These are phyloP conservation scores for Eutrema heterophyllum DNA, from an alignment of 345 rosid species.

Conservation along the genomic window DNA sequence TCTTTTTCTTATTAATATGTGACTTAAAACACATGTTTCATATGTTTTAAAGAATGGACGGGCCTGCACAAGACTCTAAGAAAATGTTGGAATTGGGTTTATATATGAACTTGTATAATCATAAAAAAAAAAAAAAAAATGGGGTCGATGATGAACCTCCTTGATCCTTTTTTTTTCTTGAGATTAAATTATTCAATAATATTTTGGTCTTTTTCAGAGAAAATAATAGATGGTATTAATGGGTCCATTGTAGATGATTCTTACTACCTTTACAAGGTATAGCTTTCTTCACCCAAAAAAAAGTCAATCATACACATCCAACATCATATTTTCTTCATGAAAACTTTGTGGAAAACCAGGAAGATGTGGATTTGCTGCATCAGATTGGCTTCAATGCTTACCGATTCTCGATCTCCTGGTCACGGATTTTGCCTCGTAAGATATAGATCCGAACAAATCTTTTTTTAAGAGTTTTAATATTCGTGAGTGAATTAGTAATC, in stretches of 20 bases:
- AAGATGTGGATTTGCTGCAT: conserved; percentile 27
- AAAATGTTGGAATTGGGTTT: neutral
- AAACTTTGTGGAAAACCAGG: conserved; percentile 19
- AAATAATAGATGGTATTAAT: conserved; percentile 30
- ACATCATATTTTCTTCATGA: conserved; percentile 5
- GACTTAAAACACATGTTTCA: too few relatives aligned
- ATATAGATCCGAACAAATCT: neutral
- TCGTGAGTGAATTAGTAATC: neutral
- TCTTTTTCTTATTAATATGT: too few relatives aligned
- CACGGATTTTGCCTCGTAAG: conserved; percentile 46
- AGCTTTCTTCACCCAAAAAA: neutral
- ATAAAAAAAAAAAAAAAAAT: neutral
- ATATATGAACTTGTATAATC: neutral
- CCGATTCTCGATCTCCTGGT: conserved; percentile 48
- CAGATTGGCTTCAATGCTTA: conserved; percentile 42
- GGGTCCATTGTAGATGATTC: conserved; percentile 39
- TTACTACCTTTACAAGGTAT: conserved; percentile 39
- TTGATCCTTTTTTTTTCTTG: neutral
- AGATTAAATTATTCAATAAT: neutral
- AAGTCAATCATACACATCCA: conserved; percentile 9
- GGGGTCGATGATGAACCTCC: neutral
- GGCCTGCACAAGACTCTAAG: too few relatives aligned
- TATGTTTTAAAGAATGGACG: too few relatives aligned
- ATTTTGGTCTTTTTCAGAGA: neutral
- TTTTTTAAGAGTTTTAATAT: neutral